Percentiles rank a stretch among this genome's conserved stretches.
Conservation (phyloP, 2,329 filamentous ascomycete genomes). For the Ophiobolus disseminans region DNA sequence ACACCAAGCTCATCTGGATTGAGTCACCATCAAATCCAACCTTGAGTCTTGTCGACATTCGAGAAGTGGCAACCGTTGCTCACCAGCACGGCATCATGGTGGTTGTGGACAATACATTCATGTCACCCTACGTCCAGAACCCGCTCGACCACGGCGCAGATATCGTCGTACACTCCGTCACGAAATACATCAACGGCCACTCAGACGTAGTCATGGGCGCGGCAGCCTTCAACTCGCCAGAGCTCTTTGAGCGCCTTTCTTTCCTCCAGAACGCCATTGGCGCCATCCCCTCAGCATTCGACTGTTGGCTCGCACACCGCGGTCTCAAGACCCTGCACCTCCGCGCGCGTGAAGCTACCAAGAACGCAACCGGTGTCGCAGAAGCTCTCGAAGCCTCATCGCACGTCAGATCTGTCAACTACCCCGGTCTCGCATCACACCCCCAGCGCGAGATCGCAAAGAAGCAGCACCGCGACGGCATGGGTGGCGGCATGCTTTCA, state of each 20-base stretch:
- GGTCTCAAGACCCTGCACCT: constrained; percentile 97
- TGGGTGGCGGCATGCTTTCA: constrained; percentile 96
- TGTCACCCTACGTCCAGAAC: constrained; percentile 96
- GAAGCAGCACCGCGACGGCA: constrained; percentile 90
- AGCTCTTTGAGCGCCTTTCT: constrained; percentile 75
- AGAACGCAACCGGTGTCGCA: constrained; percentile 81
- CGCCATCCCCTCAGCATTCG: constrained; percentile 91
- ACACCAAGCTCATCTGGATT: constrained; percentile 97
- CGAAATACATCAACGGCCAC: constrained; percentile 99
- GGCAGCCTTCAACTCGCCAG: constrained; percentile 89
- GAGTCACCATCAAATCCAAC: constrained; percentile 96
- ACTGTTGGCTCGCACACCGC: constrained; percentile 97
- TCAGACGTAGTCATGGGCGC: constrained; percentile 97
- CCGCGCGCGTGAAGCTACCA: constrained; percentile 81
- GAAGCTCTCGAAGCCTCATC: constrained; percentile 78
- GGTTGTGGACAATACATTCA: constrained; percentile 99
- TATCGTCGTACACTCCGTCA: constrained; percentile 95
- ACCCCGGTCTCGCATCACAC: constrained; percentile 88
- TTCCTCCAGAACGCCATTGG: constrained; percentile 99
- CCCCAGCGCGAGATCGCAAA: constrained; percentile 82
- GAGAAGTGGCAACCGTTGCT: constrained; percentile 80
- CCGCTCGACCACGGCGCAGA: constrained; percentile 94
- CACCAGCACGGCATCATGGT: constrained; percentile 90
- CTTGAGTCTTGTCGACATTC: constrained; percentile 89
- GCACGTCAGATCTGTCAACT: constrained; percentile 89